Percentiles rank a stretch among this genome's conserved stretches.
These are phyloP conservation scores for Colletotrichum truncatum DNA, from an alignment of 2,329 filamentous ascomycete genomes.

Conservation along the genomic window DNA sequence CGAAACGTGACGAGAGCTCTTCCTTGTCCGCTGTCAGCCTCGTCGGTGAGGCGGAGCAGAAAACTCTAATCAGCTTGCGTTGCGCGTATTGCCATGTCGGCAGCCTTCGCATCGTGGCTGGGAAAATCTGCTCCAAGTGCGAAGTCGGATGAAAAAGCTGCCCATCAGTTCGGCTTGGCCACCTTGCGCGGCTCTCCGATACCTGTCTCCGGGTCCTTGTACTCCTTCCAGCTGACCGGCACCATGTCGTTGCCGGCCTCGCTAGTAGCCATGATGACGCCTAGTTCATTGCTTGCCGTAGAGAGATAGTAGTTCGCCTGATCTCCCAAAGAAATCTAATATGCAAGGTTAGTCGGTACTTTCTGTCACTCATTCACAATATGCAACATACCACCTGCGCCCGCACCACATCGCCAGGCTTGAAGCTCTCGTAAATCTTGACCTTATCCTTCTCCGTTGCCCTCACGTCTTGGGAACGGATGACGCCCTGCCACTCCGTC, in stretches of 20 bases:
- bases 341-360: slow-evolving; percentile 20
- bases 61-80: not conserved
- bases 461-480: slow-evolving; percentile 89
- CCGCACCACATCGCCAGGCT: slow-evolving; percentile 90
- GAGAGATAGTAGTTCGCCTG: slow-evolving; percentile 96
- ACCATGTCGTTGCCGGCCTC: slow-evolving; percentile 91
- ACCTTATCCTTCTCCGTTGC: slow-evolving; percentile 97
- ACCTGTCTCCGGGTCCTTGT: slow-evolving; percentile 84
- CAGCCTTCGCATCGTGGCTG: not conserved
- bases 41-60: slow-evolving; percentile 15
- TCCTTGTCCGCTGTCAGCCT: slow-evolving; percentile 13
- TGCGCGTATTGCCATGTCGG: slow-evolving; percentile 1
- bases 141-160: not conserved
- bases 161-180: slow-evolving; percentile 83
- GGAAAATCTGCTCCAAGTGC: not conserved
- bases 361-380: not conserved
- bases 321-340: slow-evolving; percentile 86
- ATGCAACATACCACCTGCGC: slow-evolving; percentile 77
- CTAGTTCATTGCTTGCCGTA: slow-evolving; percentile 89
- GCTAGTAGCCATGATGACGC: slow-evolving; percentile 92
- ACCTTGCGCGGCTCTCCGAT: slow-evolving; percentile 86
- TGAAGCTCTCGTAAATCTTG: slow-evolving; percentile 88
- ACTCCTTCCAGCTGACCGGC: slow-evolving; percentile 95
- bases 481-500: slow-evolving; percentile 86
- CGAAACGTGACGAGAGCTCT: slow-evolving; percentile 15